Evolutionary conservation across 2,329 filamentous ascomycete species (phyloP), one percentile per base, ranked within the genome.

Genomic region (Colletotrichum endophyticum): DNA sequence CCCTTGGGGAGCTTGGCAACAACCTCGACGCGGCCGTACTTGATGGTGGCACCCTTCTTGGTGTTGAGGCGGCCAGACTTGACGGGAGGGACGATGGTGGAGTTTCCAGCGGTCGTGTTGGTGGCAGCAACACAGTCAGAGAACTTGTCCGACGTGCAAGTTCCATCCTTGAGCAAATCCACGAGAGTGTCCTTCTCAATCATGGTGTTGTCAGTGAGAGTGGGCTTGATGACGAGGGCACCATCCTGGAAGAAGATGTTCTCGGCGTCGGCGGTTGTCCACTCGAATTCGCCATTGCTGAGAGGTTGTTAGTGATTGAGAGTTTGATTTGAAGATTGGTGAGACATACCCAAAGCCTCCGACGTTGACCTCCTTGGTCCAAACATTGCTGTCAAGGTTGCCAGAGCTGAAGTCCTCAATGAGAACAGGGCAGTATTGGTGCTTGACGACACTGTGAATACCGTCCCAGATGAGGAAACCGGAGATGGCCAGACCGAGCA

Each of bases 21-120:
- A 7, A 98, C 95, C 83, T 98, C 94, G 69, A 98, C 90, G 59
- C 94, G 94, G 64, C 95, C 95, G 82, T 95, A 98, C 84, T 92
- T 95, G 87, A 98, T 95, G 19, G 86, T 89, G 8, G 92, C 92
- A 19, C 93, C 91, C 59, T 91, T 91, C 82, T 91, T 94, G 73
- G 94, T 96, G 86, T 93, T 94, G 85, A 98, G 92, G 77, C 95
- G 94, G 8, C 92, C 95, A 1, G 95, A 96, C 80, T 92, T 93
- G 78, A 94, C 92, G 0, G 95, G 95, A 44, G 95, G 95, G 49
- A 97, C 91, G 78, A 96, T 93, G 72, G 92, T 94, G 15, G 93
- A 90, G 82, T 96, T 95, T 70, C 90, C 90, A 8, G 82, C 77
- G 13, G 94, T 95, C 67, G 89, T 91, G 85, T 97, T 97, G 79